Conservation (phyloP, 2,329 filamentous ascomycete genomes). For the Aspergillus brasiliensis region DNA sequence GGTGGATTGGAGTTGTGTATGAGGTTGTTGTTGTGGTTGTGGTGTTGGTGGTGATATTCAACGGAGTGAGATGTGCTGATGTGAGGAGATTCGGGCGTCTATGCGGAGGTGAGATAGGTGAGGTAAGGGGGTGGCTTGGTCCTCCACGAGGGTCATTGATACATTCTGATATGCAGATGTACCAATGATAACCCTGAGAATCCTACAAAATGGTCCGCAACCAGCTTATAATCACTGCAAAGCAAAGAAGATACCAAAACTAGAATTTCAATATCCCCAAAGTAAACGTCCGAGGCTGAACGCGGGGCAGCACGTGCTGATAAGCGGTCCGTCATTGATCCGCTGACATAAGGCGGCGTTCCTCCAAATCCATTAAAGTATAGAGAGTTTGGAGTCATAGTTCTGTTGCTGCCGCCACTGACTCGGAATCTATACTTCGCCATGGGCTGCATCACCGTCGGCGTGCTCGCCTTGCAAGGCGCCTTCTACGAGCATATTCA, state of each 20-base stretch:
- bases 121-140: too few relatives aligned
- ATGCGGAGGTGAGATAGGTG: too few relatives aligned
- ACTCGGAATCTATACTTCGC: constrained; percentile 5
- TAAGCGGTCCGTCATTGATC: constrained; percentile 20
- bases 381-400: background rate
- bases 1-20: constrained; percentile 1
- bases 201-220: too few relatives aligned
- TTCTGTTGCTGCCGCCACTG: background rate
- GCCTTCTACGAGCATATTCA: constrained; percentile 87
- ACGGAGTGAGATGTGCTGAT: background rate
- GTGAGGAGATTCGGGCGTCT: background rate
- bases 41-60: too few relatives aligned
- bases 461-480: constrained; percentile 79
- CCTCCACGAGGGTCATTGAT: too few relatives aligned
- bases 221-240: too few relatives aligned
- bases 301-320: constrained; percentile 26
- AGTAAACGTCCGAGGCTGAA: background rate
- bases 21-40: constrained; percentile 6
- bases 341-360: constrained; percentile 7
- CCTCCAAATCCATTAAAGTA: background rate
- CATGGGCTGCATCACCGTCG: constrained; percentile 53
- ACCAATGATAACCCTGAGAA: too few relatives aligned
- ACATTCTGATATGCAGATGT: too few relatives aligned
- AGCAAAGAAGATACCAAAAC: too few relatives aligned
- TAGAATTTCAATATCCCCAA: background rate